Conservation (phyloP, 208 protist species). For the Trypanosoma conorhini region DNA sequence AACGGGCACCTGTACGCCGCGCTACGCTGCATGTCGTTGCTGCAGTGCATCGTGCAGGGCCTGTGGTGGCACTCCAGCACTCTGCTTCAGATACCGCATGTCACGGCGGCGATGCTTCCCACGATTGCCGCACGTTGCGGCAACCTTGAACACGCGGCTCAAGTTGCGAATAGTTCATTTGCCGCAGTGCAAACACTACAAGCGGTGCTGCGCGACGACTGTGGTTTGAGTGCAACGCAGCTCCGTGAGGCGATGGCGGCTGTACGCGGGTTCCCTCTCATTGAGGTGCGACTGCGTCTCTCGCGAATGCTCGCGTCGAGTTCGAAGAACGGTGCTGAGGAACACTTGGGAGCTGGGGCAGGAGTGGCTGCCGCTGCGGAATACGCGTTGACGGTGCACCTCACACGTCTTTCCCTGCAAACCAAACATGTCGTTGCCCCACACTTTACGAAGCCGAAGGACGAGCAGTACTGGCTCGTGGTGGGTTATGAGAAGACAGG, state of each 20-base stretch:
- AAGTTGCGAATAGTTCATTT: conserved; percentile 77
- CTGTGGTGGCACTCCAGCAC: conserved; percentile 85
- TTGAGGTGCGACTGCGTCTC: conserved; percentile 71
- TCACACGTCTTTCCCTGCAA: conserved; percentile 61
- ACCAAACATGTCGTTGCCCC: conserved; percentile 76
- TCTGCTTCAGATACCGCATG: conserved; percentile 88
- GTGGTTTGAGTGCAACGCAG: conserved; percentile 44
- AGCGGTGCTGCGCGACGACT: conserved; percentile 52
- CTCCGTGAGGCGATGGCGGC: conserved; percentile 77
- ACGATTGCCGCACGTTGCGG: conserved; percentile 49
- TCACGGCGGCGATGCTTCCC: conserved; percentile 72
- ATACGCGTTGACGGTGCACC: conserved; percentile 59
- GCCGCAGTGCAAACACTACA: conserved; percentile 42
- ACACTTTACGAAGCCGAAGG: conserved; percentile 88
- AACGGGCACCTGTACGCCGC: conserved; percentile 90
- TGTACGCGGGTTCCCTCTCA: conserved; percentile 68
- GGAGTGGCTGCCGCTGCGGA: conserved; percentile 36
- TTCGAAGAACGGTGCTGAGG: conserved; percentile 19
- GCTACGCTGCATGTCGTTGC: conserved; percentile 90
- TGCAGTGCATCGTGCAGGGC: conserved; percentile 96
- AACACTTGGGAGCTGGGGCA: conserved; percentile 5
- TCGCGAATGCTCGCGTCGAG: background rate
- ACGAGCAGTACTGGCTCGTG: conserved; percentile 93
- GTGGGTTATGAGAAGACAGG: conserved; percentile 80
- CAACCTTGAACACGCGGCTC: conserved; percentile 55